These are phyloP conservation scores for Lippia alba DNA, from an alignment of 305 asterid species.

Conservation along the genomic window DNA sequence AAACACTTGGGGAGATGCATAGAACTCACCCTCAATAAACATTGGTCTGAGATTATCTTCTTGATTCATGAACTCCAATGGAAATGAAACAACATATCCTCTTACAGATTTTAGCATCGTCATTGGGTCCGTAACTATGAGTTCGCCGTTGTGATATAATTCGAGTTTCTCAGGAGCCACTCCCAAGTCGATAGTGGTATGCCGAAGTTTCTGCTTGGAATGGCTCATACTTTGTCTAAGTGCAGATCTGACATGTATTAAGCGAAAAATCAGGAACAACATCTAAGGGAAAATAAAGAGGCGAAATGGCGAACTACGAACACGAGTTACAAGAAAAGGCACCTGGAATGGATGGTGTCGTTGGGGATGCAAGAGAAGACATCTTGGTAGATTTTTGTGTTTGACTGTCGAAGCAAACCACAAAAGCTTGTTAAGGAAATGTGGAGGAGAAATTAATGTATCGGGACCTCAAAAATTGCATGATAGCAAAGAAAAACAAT, in stretches of 20 bases:
- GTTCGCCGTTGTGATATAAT: conserved; percentile 47
- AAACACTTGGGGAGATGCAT: conserved; percentile 83
- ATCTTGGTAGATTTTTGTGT: conserved; percentile 81
- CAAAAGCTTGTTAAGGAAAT: conserved; percentile 5
- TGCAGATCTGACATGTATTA: conserved; percentile 55
- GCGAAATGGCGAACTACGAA: background rate
- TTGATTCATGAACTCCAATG: conserved; percentile 80
- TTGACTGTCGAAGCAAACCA: conserved; percentile 53
- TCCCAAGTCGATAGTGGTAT: conserved; percentile 91
- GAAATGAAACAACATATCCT: conserved; percentile 87
- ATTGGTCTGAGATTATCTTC: conserved; percentile 90
- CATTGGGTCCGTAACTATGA: conserved; percentile 45
- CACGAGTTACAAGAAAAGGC: background rate
- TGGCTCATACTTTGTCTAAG: conserved; percentile 80
- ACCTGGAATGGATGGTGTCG: conserved; percentile 88
- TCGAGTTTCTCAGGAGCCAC: conserved; percentile 77
- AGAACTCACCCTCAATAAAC: conserved; percentile 89
- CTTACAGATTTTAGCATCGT: conserved; percentile 57
- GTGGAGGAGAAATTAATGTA: conserved; percentile 7
- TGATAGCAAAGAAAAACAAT: background rate
- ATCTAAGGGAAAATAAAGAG: background rate
- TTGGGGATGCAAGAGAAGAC: conserved; percentile 89
- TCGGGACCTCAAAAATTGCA: background rate
- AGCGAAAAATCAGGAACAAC: conserved; percentile 15
- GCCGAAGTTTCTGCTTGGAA: conserved; percentile 78